Evolutionary conservation across 2,329 filamentous ascomycete species (phyloP).

Genomic region (Penicillium olsonii): DNA sequence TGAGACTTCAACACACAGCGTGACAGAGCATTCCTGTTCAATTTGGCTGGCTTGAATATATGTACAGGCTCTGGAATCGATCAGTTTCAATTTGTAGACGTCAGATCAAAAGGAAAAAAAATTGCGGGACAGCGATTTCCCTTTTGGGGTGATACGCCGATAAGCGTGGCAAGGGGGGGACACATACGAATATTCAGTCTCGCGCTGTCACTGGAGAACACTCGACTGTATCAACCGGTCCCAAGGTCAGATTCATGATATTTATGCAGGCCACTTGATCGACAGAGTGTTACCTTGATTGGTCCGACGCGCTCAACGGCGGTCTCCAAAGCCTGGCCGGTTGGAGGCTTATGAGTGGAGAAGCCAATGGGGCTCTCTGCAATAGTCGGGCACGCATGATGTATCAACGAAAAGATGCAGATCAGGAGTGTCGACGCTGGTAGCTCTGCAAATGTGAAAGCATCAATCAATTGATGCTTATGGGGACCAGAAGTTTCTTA

Average conservation of each 20-base stretch:
- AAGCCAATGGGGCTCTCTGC: background rate
- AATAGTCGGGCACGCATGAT: slow-evolving; percentile 2
- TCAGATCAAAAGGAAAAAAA: background rate
- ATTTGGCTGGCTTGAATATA: background rate
- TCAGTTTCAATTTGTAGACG: background rate
- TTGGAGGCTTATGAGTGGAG: background rate
- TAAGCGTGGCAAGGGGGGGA: slow-evolving; percentile 6
- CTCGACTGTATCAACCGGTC: background rate
- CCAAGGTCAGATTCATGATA: background rate
- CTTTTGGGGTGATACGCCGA: slow-evolving; percentile 13
- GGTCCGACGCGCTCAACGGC: background rate
- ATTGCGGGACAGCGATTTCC: slow-evolving; percentile 13
- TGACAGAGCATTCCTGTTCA: slow-evolving; percentile 11
- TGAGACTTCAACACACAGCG: slow-evolving; percentile 1
- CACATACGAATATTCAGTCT: background rate
- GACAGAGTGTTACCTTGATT: background rate
- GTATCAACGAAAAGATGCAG: background rate
- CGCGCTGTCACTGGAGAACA: background rate
- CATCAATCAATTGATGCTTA: too few species aligned
- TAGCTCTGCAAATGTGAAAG: too few species aligned
- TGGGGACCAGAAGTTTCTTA: too few species aligned
- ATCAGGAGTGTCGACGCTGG: too few species aligned
- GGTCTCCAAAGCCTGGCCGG: background rate
- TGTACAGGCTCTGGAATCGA: slow-evolving; percentile 6
- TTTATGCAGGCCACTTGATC: background rate